Evolutionary conservation across 179 eudicot genomes (phyloP), one percentile per base, ranked within the genome.

Genomic region (Actinidia chinensis): DNA sequence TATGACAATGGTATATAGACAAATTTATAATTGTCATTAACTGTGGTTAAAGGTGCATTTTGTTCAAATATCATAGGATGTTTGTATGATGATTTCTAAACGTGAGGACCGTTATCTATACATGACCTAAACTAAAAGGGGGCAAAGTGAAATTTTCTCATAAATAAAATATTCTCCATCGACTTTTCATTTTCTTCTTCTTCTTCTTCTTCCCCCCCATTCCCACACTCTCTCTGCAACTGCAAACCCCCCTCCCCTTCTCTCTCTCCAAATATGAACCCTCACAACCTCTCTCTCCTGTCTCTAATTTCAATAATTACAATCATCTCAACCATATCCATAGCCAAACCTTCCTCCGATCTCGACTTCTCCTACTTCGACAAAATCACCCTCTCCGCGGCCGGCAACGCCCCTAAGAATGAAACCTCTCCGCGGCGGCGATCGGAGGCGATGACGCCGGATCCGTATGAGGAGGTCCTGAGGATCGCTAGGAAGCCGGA

Each of bases 401-500:
- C 67, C 10, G 23, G 9, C 17, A 11, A 54, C 42, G 51, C 6
- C 47, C 47, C 17, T 13, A 42, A 73, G 4, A 79, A 79, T 70
- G 59, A 22, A 15, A 72, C 74, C n/a, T 8, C 55, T 5, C 43
- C 50, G 9, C 69, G 12, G 50, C 66, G 17, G 51, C 59, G 12
- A 47, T 10, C 73, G 12, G 55, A 69, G 33, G 71, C 12, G 2
- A 13, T 40, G 67, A 51, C 23, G 9, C 71, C 44, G 44, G 22
- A 15, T 43, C 17, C 6, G 25, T 6, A 36, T 13, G 82, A 42
- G n/a, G 87, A 87, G 75, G 79, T 91, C 4, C 47, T 87, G 63
- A 43, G n/a, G 25, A 14, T 77, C n/a, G 90, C 92, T 0, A 66
- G 25, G 59, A 23, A 18, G 59, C 82, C 87, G 18, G 85, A 81